phyloP scores from a whole-genome alignment of 176 grass and related monocot genomes.

The Tillandsia leiboldiana region DNA sequence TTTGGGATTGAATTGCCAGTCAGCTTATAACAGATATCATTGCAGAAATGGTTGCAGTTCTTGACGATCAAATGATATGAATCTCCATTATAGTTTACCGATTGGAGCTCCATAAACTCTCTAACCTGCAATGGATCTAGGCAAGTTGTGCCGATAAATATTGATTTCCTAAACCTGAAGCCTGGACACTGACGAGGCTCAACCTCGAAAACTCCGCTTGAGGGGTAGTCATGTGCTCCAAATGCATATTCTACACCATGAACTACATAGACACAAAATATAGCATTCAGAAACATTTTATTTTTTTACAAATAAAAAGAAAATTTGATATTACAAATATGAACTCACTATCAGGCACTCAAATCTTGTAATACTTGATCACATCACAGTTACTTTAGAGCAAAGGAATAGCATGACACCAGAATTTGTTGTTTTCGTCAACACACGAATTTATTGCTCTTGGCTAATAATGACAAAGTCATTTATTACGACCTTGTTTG shows the following conservation, averaged over 20 bases:
- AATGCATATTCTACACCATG: conserved; percentile 98
- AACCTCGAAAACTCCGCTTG: conserved; percentile 91
- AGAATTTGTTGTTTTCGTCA: too few relatives aligned
- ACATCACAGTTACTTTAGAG: too few relatives aligned
- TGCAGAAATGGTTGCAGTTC: conserved; percentile 98
- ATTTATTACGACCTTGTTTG: too few relatives aligned
- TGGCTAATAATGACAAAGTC: too few relatives aligned
- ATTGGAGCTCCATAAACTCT: conserved; percentile 90
- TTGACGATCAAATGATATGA: conserved; percentile 90
- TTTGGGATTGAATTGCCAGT: conserved; percentile 73
- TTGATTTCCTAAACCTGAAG: conserved; percentile 90
- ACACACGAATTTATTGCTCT: too few relatives aligned
- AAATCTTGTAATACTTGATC: too few relatives aligned
- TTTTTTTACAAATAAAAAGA: not conserved
- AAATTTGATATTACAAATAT: not conserved
- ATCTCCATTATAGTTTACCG: conserved; percentile 83
- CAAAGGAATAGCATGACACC: too few relatives aligned
- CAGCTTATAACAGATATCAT: conserved; percentile 86
- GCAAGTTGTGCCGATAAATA: conserved; percentile 79
- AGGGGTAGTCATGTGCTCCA: conserved; percentile 88
- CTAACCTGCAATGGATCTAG: conserved; percentile 75
- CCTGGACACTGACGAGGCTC: conserved; percentile 85
- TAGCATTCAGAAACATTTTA: conserved; percentile 11
- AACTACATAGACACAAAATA: conserved; percentile 32
- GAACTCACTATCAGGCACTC: too few relatives aligned